Evolutionary conservation across 2,329 filamentous ascomycete genomes (phyloP).

Genomic region (Parafenestella ontariensis): DNA sequence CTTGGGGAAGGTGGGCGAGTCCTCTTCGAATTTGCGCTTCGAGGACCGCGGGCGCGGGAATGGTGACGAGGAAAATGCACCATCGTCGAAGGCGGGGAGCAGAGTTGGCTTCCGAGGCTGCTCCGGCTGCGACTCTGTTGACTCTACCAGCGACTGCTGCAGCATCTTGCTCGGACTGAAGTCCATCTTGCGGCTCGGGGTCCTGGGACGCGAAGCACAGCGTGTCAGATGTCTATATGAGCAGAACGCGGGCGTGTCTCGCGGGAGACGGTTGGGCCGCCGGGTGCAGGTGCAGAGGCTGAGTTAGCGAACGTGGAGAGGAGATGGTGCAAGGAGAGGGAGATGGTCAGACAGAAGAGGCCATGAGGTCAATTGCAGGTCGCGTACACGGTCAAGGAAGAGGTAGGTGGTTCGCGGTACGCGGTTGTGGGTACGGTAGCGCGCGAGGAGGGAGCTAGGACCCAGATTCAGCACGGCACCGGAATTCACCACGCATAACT

Average conservation of each 20-base stretch:
- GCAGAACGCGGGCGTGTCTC: conserved; percentile 32
- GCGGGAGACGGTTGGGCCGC: conserved; percentile 30
- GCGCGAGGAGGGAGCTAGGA: conserved; percentile 33
- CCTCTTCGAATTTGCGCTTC: conserved; percentile 69
- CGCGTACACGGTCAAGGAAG: conserved; percentile 30
- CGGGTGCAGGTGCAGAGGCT: conserved; percentile 26
- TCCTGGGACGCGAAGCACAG: conserved; percentile 36
- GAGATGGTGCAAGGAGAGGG: conserved; percentile 17
- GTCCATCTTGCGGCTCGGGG: conserved; percentile 41
- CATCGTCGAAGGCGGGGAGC: conserved; percentile 70
- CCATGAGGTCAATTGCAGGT: conserved; percentile 46
- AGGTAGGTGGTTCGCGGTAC: conserved; percentile 14
- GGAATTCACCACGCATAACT: conserved; percentile 24
- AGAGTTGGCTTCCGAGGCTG: conserved; percentile 69
- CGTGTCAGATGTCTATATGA: conserved; percentile 36
- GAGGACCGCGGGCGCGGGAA: conserved; percentile 67
- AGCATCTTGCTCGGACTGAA: conserved; percentile 34
- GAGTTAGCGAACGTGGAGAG: conserved; percentile 21
- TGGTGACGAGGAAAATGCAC: conserved; percentile 76
- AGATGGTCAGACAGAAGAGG: conserved; percentile 39
- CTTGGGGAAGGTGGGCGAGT: conserved; percentile 54
- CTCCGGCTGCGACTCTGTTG: conserved; percentile 34
- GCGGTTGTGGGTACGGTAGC: conserved; percentile 23
- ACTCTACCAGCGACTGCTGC: conserved; percentile 36
- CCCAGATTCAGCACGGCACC: conserved; percentile 21